These are phyloP conservation scores for Corynespora cassiicola DNA, from an alignment of 2,329 filamentous ascomycete genomes.

Conservation along the genomic window DNA sequence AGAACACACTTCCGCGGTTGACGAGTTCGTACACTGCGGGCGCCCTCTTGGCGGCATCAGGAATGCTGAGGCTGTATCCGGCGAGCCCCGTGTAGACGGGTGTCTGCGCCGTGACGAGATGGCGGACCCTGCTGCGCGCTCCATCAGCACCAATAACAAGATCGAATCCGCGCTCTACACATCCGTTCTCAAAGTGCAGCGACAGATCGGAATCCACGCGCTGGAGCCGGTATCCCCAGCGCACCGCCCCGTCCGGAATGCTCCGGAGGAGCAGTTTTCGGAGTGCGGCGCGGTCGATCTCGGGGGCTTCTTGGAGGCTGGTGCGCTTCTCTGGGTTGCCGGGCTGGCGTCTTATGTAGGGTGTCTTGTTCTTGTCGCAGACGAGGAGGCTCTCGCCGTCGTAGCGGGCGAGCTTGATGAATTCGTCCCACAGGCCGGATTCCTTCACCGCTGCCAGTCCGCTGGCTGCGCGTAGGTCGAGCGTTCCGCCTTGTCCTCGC, in stretches of 20 bases:
- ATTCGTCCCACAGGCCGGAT: slow-evolving; percentile 58
- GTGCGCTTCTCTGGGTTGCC: slow-evolving; percentile 14
- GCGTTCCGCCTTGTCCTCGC: slow-evolving; percentile 51
- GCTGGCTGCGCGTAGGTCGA: slow-evolving; percentile 60
- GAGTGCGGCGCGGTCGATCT: slow-evolving; percentile 31
- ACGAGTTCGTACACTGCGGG: slow-evolving; percentile 41
- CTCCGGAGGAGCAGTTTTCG: slow-evolving; percentile 28
- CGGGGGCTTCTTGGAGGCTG: slow-evolving; percentile 24
- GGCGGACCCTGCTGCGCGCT: slow-evolving; percentile 49
- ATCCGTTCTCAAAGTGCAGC: slow-evolving; percentile 34
- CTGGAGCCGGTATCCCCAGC: slow-evolving; percentile 28
- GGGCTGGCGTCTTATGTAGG: slow-evolving; percentile 24
- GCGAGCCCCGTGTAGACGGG: slow-evolving; percentile 47
- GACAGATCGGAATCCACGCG: slow-evolving; percentile 23
- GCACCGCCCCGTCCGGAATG: slow-evolving; percentile 26
- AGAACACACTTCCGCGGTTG: slow-evolving; percentile 42
- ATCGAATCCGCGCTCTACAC: slow-evolving; percentile 42
- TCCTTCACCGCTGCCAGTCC: slow-evolving; percentile 59
- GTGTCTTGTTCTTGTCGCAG: slow-evolving; percentile 43
- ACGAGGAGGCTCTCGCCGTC: slow-evolving; percentile 52
- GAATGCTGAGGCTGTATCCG: slow-evolving; percentile 39
- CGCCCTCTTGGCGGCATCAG: slow-evolving; percentile 25
- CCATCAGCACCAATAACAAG: slow-evolving; percentile 55
- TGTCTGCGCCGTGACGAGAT: slow-evolving; percentile 31
- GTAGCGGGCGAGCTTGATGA: slow-evolving; percentile 49